Evolutionary conservation across 2,329 filamentous ascomycete genomes (phyloP), one percentile per base, ranked within the genome.

Genomic region (Chaetomium sp.): DNA sequence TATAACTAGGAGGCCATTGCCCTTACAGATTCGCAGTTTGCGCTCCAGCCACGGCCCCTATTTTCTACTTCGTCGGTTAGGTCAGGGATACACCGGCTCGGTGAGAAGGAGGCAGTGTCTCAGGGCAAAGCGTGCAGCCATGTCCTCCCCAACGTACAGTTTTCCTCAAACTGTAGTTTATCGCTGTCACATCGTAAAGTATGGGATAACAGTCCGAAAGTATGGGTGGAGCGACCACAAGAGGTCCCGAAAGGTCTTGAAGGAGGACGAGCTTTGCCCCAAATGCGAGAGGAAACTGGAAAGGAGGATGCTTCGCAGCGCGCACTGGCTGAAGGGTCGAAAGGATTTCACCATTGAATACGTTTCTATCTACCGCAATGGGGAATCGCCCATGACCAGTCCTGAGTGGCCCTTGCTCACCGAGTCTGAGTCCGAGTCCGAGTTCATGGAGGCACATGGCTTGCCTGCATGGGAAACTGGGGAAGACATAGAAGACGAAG

Each of bases 221-320:
- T 42, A 54, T 12, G 61, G 55, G 10, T 63, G 23, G 16, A 12
- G n/a, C 12, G 61, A 54, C 31, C 61, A 54, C 13, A 21, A 6
- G 49, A 31, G 55, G 12, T 54, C 31, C 16, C 47, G 47, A 12
- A 58, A 27, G 19, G 47, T 63, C 6, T 19, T 63, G 7, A 58
- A 59, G 10, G 16, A 53, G 5, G 60, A 62, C 21, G 54, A 63
- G 33, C 45, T 42, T 4, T 63, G 60, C 19, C 60, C 60, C 1
- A 12, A 13, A 10, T 54, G 55, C 13, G 47, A 58, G 49, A 31
- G 8, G 31, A 33, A n/a, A 1, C 45, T 21, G 2, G 61, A 58
- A 23, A 23, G 42, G 33, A 16, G n/a, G 13, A 51, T 58, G 45
- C 45, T 19, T 13, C 31, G 31, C 21, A 47, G 33, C 8, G 1